These are phyloP conservation scores for Priceomyces medius DNA, from an alignment of 805 yeast species.

Conservation along the genomic window DNA sequence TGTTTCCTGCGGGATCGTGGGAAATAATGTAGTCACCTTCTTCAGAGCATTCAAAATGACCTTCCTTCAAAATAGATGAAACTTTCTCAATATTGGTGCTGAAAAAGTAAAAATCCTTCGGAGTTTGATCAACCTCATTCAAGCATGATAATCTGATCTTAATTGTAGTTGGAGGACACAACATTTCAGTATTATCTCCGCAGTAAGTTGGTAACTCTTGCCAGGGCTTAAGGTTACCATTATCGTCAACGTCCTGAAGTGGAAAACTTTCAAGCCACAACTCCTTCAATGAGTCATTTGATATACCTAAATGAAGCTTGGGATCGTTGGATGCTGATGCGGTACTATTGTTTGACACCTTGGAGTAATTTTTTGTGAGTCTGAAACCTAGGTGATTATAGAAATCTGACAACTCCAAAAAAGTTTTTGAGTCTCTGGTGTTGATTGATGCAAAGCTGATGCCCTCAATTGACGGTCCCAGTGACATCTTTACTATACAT, in stretches of 20 bases:
- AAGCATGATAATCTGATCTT: conserved; percentile 34
- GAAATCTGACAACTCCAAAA: conserved; percentile 50
- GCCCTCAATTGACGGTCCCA: conserved; percentile 18
- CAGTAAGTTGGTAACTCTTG: conserved; percentile 39
- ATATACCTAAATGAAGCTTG: conserved; percentile 48
- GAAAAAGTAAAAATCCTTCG: conserved; percentile 30
- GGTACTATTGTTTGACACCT: conserved; percentile 41
- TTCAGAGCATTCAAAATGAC: conserved; percentile 6
- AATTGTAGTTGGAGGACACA: conserved; percentile 29
- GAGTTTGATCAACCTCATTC: conserved; percentile 1
- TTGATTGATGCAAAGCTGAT: conserved; percentile 62
- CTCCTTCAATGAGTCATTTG: conserved; percentile 66
- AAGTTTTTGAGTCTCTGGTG: conserved; percentile 49
- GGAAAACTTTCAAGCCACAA: conserved; percentile 74
- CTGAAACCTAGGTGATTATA: conserved; percentile 62
- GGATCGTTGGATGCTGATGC: conserved; percentile 24
- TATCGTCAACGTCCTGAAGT: conserved; percentile 33
- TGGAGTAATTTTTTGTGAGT: conserved; percentile 58
- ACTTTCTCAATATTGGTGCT: conserved; percentile 26
- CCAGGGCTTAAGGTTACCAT: conserved; percentile 39
- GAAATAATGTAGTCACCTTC: conserved; percentile 12
- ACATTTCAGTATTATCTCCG: conserved; percentile 33
- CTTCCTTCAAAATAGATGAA: conserved; percentile 15
- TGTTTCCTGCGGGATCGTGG: conserved; percentile 38
- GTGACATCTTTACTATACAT: conserved; percentile 3